These are phyloP conservation scores for Coemansia sp. DNA, from an alignment of 192 early-diverging fungal species.

Conservation along the genomic window DNA sequence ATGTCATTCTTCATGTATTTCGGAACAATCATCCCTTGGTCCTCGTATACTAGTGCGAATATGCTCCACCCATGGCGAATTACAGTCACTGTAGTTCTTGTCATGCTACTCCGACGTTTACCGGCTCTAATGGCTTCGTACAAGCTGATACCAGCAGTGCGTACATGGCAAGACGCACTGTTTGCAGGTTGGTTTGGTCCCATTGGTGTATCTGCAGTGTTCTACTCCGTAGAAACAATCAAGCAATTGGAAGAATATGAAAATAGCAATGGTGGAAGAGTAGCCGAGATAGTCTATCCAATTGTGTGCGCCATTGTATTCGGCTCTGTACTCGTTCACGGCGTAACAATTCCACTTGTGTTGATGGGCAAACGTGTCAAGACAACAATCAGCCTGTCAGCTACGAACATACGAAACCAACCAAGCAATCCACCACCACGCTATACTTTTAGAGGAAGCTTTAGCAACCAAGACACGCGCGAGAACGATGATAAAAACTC, in stretches of 20 bases:
- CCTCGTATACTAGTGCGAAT: conserved; percentile 51
- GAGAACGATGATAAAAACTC: no score
- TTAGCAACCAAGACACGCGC: no score
- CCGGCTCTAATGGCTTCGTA: conserved; percentile 67
- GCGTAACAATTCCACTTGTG: conserved; percentile 74
- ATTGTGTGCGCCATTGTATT: conserved; percentile 75
- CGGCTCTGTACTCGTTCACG: conserved; percentile 81
- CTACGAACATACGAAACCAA: conserved; percentile 21
- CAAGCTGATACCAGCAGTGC: conserved; percentile 66
- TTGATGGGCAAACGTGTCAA: conserved; percentile 57
- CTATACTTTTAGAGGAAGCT: not conserved
- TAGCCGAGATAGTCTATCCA: conserved; percentile 44
- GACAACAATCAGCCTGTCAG: conserved; percentile 26
- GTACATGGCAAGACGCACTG: conserved; percentile 69
- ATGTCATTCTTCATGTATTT: conserved; percentile 87
- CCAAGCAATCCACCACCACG: conserved; percentile 4
- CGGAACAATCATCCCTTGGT: conserved; percentile 76
- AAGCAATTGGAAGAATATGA: conserved; percentile 33
- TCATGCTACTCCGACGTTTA: conserved; percentile 72
- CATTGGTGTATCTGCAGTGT: conserved; percentile 70
- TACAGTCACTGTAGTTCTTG: conserved; percentile 57
- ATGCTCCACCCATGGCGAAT: conserved; percentile 66
- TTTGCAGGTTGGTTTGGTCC: conserved; percentile 94
- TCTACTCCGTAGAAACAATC: conserved; percentile 56
- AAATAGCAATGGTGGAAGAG: conserved; percentile 16